Evolutionary conservation across 2,329 filamentous ascomycete genomes (phyloP).

Genomic region (Trichoderma guizhouense): DNA sequence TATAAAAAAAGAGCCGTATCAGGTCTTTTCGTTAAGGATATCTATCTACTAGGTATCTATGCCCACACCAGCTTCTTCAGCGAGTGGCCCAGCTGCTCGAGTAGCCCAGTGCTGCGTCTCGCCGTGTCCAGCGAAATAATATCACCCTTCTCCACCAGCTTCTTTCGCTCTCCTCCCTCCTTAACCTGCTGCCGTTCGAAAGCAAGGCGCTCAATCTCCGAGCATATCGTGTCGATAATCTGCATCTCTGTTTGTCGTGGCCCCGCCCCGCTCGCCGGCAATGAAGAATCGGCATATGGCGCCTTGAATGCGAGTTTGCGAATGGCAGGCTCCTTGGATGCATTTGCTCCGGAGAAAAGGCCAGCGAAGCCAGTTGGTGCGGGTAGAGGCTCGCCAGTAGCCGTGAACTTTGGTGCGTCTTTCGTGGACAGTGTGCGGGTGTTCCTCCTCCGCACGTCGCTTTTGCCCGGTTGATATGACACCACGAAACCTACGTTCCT

Average conservation of each 20-base stretch:
- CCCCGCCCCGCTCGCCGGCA: constrained; percentile 49
- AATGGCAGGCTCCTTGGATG: constrained; percentile 30
- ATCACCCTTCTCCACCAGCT: constrained; percentile 56
- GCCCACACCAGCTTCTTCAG: constrained; percentile 94
- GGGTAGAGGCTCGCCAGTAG: constrained; percentile 23
- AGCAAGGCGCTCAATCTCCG: constrained; percentile 71
- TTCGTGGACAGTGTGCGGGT: constrained; percentile 71
- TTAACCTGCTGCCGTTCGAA: constrained; percentile 44
- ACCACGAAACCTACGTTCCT: constrained; percentile 84
- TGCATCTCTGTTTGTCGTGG: constrained; percentile 51
- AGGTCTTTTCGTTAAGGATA: not conserved
- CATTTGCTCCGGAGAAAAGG: constrained; percentile 37
- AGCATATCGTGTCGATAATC: constrained; percentile 62
- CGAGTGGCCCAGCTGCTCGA: constrained; percentile 85
- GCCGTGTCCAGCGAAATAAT: constrained; percentile 84
- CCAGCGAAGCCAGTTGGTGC: constrained; percentile 36
- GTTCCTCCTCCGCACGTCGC: constrained; percentile 75
- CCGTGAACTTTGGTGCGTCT: constrained; percentile 27
- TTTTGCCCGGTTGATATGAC: constrained; percentile 67
- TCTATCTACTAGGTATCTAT: constrained; percentile 24
- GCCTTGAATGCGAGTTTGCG: constrained; percentile 55
- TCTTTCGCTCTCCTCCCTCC: constrained; percentile 41
- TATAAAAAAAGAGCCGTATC: not conserved
- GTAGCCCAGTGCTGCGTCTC: constrained; percentile 76
- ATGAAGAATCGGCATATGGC: constrained; percentile 51